Conservation (phyloP, 192 early-diverging fungal species). For the Paraglomus brasilianum region DNA sequence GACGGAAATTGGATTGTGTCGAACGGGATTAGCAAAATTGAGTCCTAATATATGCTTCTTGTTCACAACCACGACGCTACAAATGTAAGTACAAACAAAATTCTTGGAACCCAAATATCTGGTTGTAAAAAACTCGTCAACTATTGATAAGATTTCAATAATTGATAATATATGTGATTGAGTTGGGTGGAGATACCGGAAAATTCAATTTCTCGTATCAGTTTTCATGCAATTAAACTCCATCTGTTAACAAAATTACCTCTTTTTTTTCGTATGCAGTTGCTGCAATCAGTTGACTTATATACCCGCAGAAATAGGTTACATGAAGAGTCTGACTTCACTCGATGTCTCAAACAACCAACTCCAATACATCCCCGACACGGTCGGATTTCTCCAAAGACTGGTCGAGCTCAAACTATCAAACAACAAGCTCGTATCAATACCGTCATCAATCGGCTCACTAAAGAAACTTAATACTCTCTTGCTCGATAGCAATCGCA, state of each 20-base stretch:
- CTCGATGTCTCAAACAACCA: conserved; percentile 68
- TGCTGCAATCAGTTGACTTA: conserved; percentile 71
- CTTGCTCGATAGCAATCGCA: conserved; percentile 57
- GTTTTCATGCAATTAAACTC: background rate
- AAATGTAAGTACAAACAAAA: conserved; percentile 70
- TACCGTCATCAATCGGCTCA: conserved; percentile 62
- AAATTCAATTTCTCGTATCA: background rate
- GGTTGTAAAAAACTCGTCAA: background rate
- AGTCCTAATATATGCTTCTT: conserved; percentile 72
- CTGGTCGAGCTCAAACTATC: conserved; percentile 65
- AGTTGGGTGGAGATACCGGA: no score
- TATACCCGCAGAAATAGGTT: conserved; percentile 75
- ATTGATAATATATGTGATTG: no score
- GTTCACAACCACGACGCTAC: conserved; percentile 56
- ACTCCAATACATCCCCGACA: conserved; percentile 62
- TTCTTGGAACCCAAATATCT: background rate
- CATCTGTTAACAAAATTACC: conserved; percentile 9
- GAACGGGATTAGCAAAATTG: conserved; percentile 55
- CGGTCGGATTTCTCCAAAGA: conserved; percentile 63
- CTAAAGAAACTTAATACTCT: conserved; percentile 68
- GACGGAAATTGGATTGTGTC: conserved; percentile 61
- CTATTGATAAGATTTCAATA: background rate
- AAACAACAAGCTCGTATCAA: conserved; percentile 58
- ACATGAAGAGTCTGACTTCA: conserved; percentile 62
- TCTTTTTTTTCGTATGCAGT: conserved; percentile 42